Percentiles rank a stretch among this genome's conserved stretches.
Conservation (phyloP, 2,329 filamentous ascomycete species). For the Verruconis gallopava region DNA sequence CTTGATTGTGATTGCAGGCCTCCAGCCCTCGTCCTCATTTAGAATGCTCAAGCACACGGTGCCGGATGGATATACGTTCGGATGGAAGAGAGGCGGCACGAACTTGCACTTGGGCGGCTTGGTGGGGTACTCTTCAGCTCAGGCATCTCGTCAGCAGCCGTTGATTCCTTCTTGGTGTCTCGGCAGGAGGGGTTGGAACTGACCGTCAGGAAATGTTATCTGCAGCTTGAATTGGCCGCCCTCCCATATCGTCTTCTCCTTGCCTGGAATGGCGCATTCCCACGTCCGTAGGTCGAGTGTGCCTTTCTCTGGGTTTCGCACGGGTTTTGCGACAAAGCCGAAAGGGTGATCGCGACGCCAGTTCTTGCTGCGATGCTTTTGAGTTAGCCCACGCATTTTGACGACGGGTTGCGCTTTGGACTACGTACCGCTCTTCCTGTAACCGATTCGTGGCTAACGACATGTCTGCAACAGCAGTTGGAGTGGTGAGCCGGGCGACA, state of each 20-base stretch:
- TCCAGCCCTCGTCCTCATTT: constrained; percentile 98
- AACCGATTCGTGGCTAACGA: constrained; percentile 79
- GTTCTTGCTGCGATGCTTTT: constrained; percentile 78
- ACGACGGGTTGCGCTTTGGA: too few species aligned
- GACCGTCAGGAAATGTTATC: constrained; percentile 86
- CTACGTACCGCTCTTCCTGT: constrained; percentile 68
- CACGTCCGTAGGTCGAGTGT: constrained; percentile 86
- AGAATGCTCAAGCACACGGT: constrained; percentile 95
- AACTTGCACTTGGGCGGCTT: constrained; percentile 99
- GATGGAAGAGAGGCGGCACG: constrained; percentile 87
- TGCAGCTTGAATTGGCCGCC: constrained; percentile 94
- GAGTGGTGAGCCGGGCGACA: neutral
- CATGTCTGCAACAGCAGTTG: too few species aligned
- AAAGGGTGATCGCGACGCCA: constrained; percentile 97
- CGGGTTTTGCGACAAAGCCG: constrained; percentile 87
- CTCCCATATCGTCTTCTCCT: constrained; percentile 94
- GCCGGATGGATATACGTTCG: constrained; percentile 95
- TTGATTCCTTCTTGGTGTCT: constrained; percentile 1
- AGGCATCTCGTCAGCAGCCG: too few species aligned
- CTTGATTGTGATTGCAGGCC: constrained; percentile 95
- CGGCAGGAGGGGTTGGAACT: constrained; percentile 19
- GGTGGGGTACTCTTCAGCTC: constrained; percentile 96
- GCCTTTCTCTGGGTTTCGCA: constrained; percentile 57
- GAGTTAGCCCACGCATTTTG: too few species aligned
- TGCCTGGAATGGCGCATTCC: constrained; percentile 94